These are phyloP conservation scores for Malus orientalis DNA, from an alignment of 306 rosid species.

Conservation along the genomic window DNA sequence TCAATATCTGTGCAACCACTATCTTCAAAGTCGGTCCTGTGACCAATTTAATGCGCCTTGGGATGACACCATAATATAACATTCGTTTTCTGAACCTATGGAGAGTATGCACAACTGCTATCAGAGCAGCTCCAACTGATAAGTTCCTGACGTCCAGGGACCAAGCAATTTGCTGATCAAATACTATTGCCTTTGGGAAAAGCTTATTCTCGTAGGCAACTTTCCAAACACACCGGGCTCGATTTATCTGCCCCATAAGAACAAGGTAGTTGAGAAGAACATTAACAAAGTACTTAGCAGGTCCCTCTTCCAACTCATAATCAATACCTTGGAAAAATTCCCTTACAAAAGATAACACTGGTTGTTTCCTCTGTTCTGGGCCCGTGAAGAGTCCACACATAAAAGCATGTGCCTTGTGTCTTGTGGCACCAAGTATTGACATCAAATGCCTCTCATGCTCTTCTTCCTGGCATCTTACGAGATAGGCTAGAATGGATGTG, in stretches of 20 bases:
- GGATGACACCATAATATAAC: slow-evolving; percentile 83
- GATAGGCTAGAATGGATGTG: slow-evolving; percentile 90
- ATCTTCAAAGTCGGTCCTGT: slow-evolving; percentile 87
- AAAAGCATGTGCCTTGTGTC: slow-evolving; percentile 74
- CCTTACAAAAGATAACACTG: slow-evolving; percentile 75
- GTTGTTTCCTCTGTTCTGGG: slow-evolving; percentile 76
- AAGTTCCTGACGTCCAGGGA: slow-evolving; percentile 91
- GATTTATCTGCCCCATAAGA: slow-evolving; percentile 92
- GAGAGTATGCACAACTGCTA: slow-evolving; percentile 87
- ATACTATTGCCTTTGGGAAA: slow-evolving; percentile 91
- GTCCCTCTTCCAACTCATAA: slow-evolving; percentile 92
- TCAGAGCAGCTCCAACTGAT: slow-evolving; percentile 85
- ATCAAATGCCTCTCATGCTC: slow-evolving; percentile 79
- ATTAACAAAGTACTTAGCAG: slow-evolving; percentile 79
- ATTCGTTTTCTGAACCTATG: slow-evolving; percentile 94
- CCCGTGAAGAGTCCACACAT: slow-evolving; percentile 90
- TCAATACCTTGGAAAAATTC: slow-evolving; percentile 85
- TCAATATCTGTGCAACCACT: slow-evolving; percentile 76
- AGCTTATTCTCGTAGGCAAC: slow-evolving; percentile 94
- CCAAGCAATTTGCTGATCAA: slow-evolving; percentile 97
- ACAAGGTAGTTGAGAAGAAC: slow-evolving; percentile 93
- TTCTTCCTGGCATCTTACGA: slow-evolving; percentile 89
- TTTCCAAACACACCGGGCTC: slow-evolving; percentile 93
- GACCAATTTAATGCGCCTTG: slow-evolving; percentile 83
- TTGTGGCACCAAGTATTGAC: slow-evolving; percentile 80